Evolutionary conservation across 345 rosid species (phyloP).

Genomic region (Eucalyptus shirleyi): DNA sequence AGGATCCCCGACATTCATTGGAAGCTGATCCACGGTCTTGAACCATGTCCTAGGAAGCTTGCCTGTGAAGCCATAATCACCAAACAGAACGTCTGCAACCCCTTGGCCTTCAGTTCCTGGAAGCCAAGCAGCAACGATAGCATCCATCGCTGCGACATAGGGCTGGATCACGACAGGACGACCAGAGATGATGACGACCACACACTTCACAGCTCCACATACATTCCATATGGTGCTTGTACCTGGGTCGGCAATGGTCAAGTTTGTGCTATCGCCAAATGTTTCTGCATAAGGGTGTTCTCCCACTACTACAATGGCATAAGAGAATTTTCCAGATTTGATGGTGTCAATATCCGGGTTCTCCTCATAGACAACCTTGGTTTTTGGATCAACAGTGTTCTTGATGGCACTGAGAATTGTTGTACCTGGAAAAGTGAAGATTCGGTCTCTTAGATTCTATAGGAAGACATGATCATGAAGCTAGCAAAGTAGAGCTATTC

Average conservation of each 20-base stretch:
- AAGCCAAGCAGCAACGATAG: slow-evolving; percentile 68
- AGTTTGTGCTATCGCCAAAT: slow-evolving; percentile 34
- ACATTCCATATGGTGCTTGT: slow-evolving; percentile 29
- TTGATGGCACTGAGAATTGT: slow-evolving; percentile 56
- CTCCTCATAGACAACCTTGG: slow-evolving; percentile 36
- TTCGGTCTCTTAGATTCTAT: neutral
- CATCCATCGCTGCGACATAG: slow-evolving; percentile 20
- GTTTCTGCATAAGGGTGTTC: slow-evolving; percentile 64
- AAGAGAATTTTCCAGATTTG: slow-evolving; percentile 21
- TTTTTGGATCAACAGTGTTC: slow-evolving; percentile 32
- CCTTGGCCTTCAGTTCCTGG: slow-evolving; percentile 76
- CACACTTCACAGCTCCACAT: slow-evolving; percentile 36
- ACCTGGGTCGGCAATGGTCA: slow-evolving; percentile 42
- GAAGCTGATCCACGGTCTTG: slow-evolving; percentile 53
- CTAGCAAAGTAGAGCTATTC: neutral
- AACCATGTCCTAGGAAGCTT: slow-evolving; percentile 67
- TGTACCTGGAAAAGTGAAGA: slow-evolving; percentile 21
- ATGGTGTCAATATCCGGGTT: slow-evolving; percentile 19
- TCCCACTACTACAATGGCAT: slow-evolving; percentile 49
- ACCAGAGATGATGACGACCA: slow-evolving; percentile 53
- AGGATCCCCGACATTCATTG: slow-evolving; percentile 57
- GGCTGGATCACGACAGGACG: slow-evolving; percentile 58
- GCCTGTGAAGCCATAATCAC: slow-evolving; percentile 54
- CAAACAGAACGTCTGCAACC: slow-evolving; percentile 58
- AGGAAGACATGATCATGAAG: neutral